A percentile compares a stretch with the other conserved stretches of the same genome.
These are phyloP conservation scores for Tylopilus orsonianus DNA, from an alignment of 1,284 basidiomycete species.

Conservation along the genomic window DNA sequence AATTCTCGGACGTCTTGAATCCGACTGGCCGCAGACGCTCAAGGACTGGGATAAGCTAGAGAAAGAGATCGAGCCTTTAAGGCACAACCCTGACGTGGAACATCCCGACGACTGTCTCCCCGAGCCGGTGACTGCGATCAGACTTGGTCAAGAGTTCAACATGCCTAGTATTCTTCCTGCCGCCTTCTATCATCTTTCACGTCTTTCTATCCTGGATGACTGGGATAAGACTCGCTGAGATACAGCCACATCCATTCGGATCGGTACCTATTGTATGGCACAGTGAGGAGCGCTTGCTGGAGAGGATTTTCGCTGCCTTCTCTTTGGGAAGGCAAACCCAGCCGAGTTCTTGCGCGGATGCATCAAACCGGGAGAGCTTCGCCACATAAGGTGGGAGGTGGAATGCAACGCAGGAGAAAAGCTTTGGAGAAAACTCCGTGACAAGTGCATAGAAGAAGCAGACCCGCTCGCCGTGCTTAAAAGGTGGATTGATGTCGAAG, in stretches of 20 bases:
- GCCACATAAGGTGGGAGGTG: not conserved
- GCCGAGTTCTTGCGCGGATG: not conserved
- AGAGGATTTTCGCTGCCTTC: constrained; percentile 8
- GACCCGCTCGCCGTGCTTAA: no score
- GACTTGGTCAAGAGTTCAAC: constrained; percentile 7
- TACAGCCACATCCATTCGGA: not conserved
- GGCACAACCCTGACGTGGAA: not conserved
- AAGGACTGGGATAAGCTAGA: constrained; percentile 13
- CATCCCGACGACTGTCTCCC: constrained; percentile 7
- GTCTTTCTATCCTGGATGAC: constrained; percentile 13
- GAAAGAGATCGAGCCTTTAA: not conserved
- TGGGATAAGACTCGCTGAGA: constrained; percentile 10
- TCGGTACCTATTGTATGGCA: constrained; percentile 2
- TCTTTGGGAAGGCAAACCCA: constrained; percentile 9
- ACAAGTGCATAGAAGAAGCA: no score
- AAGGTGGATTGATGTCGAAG: no score
- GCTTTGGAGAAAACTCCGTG: not conserved
- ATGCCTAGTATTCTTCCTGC: constrained; percentile 13
- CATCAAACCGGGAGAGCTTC: not conserved
- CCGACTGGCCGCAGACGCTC: constrained; percentile 13
- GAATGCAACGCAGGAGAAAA: not conserved
- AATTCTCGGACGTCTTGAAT: constrained; percentile 6
- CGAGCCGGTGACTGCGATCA: constrained; percentile 14
- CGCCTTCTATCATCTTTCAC: constrained; percentile 18
- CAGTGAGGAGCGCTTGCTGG: constrained; percentile 10